phyloP scores from a whole-genome alignment of 345 rosid genomes.

The Eucalyptus cladocalyx region DNA sequence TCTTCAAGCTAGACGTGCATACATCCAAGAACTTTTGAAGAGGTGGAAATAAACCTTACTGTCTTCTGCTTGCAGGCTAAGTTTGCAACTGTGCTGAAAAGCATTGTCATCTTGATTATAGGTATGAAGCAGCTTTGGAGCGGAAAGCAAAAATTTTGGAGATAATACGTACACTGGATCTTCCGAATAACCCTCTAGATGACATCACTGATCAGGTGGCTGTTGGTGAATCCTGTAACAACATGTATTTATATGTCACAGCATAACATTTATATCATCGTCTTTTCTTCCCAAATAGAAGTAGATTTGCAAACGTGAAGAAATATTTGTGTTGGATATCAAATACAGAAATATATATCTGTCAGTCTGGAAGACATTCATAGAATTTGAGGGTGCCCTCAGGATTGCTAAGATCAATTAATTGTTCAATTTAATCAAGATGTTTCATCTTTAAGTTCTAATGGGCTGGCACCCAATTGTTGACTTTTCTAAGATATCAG shows the following conservation, averaged over 20 bases:
- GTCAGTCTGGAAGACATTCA: not conserved
- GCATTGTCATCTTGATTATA: not conserved
- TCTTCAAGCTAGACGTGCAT: slow-evolving; percentile 58
- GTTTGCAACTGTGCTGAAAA: not conserved
- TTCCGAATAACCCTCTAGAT: slow-evolving; percentile 97
- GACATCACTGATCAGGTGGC: slow-evolving; percentile 92
- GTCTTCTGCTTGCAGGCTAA: not conserved
- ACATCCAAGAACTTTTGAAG: slow-evolving; percentile 54
- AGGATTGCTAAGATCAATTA: not conserved
- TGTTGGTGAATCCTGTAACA: not conserved
- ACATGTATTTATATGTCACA: not conserved
- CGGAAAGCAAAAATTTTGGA: slow-evolving; percentile 86
- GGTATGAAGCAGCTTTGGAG: slow-evolving; percentile 83
- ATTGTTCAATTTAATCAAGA: not conserved
- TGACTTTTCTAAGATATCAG: not conserved
- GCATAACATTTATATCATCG: not conserved
- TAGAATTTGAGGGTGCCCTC: not conserved
- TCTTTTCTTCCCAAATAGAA: not conserved
- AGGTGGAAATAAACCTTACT: slow-evolving; percentile 22
- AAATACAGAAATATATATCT: not conserved
- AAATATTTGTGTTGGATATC: not conserved
- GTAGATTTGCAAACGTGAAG: not conserved
- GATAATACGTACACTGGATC: slow-evolving; percentile 75
- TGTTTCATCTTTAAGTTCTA: not conserved
- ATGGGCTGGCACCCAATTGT: not conserved